Percentiles rank a stretch among this genome's conserved stretches.
phyloP scores from a whole-genome alignment of 371 early-diverging fungal genomes.

The Paramicrosporidium saccamoebae region DNA sequence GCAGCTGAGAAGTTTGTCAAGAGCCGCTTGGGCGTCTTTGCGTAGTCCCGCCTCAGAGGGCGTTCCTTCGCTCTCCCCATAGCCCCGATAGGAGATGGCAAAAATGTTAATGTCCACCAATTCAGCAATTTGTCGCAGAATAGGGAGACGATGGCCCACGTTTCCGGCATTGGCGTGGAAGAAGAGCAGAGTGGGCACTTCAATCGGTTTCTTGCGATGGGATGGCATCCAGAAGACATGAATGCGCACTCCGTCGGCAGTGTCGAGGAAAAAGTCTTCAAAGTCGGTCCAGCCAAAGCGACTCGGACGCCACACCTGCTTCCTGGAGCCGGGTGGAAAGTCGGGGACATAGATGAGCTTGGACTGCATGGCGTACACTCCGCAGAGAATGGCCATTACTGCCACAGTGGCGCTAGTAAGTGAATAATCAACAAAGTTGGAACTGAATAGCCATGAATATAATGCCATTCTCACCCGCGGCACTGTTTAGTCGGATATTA shows the following conservation, averaged over 20 bases:
- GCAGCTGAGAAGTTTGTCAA: conserved; percentile 38
- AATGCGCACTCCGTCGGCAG: conserved; percentile 39
- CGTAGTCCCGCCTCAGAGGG: conserved; percentile 52
- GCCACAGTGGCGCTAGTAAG: too few relatives aligned
- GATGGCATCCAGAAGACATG: conserved; percentile 47
- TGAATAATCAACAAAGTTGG: too few relatives aligned
- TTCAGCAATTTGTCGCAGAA: conserved; percentile 28
- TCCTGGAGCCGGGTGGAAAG: too few relatives aligned
- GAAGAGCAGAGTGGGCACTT: conserved; percentile 38
- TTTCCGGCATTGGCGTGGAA: conserved; percentile 87
- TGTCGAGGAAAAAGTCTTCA: conserved; percentile 28
- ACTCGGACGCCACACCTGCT: too few relatives aligned
- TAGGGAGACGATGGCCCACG: conserved; percentile 71
- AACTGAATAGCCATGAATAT: too few relatives aligned
- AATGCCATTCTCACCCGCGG: too few relatives aligned
- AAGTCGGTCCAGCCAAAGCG: too few relatives aligned
- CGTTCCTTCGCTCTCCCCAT: conserved; percentile 54
- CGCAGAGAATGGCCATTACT: too few relatives aligned
- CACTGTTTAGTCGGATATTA: too few relatives aligned
- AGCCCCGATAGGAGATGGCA: conserved; percentile 81
- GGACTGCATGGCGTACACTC: too few relatives aligned
- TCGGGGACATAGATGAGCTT: too few relatives aligned
- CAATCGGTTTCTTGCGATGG: conserved; percentile 11
- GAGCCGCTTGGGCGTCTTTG: conserved; percentile 49
- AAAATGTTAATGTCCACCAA: conserved; percentile 38